Conservation (phyloP, 306 rosid genomes). For the Vachellia collinsii region DNA sequence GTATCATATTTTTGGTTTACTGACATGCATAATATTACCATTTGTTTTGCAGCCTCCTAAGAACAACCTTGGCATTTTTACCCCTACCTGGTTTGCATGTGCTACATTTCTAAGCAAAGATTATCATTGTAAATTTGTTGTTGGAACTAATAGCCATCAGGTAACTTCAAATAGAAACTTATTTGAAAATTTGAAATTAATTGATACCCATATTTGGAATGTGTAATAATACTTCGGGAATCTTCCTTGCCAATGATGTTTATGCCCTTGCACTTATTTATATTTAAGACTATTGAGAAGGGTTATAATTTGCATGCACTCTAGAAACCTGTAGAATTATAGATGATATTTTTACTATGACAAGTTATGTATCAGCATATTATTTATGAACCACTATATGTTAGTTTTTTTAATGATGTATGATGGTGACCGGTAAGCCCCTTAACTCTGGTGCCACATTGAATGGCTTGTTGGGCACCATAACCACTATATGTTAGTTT, state of each 20-base stretch:
- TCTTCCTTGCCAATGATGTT: neutral
- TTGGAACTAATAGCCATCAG: conserved; percentile 91
- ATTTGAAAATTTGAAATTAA: conserved; percentile 20
- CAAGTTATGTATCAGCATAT: neutral
- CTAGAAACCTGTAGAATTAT: conserved; percentile 19
- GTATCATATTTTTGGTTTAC: neutral
- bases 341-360: conserved; percentile 3
- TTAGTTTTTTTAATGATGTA: neutral
- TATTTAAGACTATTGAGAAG: conserved; percentile 30
- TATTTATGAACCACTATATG: neutral
- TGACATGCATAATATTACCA: conserved; percentile 11
- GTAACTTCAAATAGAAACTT: conserved; percentile 46
- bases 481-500: neutral
- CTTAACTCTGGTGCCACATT: neutral
- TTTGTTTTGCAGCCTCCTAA: conserved; percentile 75
- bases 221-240: conserved; percentile 6
- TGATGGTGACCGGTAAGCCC: neutral
- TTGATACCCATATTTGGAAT: conserved; percentile 5
- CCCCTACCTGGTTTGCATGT: conserved; percentile 93
- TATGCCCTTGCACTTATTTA: conserved; percentile 23
- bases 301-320: neutral
- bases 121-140: conserved; percentile 88
- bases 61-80: conserved; percentile 87
- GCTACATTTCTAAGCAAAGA: conserved; percentile 74
- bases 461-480: no score